Evolutionary conservation across 139 green algal genomes (phyloP).

Genomic region (Auxenochlorella protothecoides): DNA sequence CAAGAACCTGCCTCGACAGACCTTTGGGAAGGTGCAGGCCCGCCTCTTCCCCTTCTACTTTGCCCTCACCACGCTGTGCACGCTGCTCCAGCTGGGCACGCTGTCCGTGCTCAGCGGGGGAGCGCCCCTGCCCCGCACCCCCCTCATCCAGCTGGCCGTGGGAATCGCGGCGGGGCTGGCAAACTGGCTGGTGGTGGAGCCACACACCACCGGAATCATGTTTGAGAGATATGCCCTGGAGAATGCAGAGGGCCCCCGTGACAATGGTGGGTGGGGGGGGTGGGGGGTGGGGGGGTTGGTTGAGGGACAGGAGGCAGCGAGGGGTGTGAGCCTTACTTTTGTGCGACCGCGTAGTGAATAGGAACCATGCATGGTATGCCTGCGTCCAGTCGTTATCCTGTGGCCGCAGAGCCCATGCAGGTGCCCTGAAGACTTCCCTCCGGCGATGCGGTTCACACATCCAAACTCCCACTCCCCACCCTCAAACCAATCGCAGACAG

Average conservation of each 20-base stretch:
- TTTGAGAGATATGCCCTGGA: slow-evolving; percentile 61
- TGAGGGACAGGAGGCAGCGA: not conserved
- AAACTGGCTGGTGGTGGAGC: slow-evolving; percentile 52
- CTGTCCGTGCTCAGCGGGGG: slow-evolving; percentile 4
- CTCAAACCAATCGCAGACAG: slow-evolving; percentile 1
- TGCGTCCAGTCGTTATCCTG: too few relatives aligned
- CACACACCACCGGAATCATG: slow-evolving; percentile 46
- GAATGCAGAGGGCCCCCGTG: slow-evolving; percentile 26
- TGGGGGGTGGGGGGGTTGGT: not conserved
- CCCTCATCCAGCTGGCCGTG: slow-evolving; percentile 9
- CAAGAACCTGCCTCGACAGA: slow-evolving; percentile 56
- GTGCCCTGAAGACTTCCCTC: not conserved
- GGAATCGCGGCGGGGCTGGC: slow-evolving; percentile 8
- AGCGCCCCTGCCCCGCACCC: not conserved
- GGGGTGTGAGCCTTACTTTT: too few relatives aligned
- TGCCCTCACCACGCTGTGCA: slow-evolving; percentile 1
- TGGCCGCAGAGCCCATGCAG: too few relatives aligned
- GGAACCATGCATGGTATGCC: too few relatives aligned
- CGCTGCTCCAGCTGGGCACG: slow-evolving; percentile 10
- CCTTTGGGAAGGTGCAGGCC: slow-evolving; percentile 43
- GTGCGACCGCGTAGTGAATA: too few relatives aligned
- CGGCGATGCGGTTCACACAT: not conserved
- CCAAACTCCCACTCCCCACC: not conserved
- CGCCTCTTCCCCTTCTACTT: slow-evolving; percentile 60
- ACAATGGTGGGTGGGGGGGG: slow-evolving; percentile 18